Conservation (phyloP, 202 grass and related monocot genomes). For the Setaria italica region DNA sequence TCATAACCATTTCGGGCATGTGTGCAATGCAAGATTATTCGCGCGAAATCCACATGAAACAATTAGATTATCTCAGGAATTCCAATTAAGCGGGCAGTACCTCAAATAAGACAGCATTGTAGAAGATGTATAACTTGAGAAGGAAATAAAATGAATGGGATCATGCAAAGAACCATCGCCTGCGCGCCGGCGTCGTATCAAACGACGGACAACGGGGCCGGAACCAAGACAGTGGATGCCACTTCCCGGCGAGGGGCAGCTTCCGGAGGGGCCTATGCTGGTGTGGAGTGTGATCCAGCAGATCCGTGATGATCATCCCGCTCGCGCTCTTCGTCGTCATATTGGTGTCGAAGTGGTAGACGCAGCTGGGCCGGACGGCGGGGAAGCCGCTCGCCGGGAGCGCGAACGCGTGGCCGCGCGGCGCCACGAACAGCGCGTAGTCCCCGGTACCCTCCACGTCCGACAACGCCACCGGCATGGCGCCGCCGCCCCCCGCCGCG, state of each 20-base stretch:
- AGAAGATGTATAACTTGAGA: too few species aligned
- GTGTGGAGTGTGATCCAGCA: neutral
- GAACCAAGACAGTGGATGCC: slow-evolving; percentile 5
- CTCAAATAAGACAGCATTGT: too few species aligned
- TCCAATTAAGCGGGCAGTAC: too few species aligned
- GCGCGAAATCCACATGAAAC: too few species aligned
- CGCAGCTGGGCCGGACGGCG: neutral
- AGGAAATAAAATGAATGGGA: too few species aligned
- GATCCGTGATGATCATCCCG: neutral
- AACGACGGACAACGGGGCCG: neutral
- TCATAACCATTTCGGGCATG: too few species aligned
- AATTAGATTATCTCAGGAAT: too few species aligned
- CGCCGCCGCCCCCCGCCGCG: neutral
- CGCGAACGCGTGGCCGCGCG: slow-evolving; percentile 22
- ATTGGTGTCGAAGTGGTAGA: neutral
- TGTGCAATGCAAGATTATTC: too few species aligned
- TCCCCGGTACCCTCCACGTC: neutral
- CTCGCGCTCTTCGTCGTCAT: too few species aligned
- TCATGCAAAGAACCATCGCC: neutral
- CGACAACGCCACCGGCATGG: neutral
- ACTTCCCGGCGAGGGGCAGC: neutral
- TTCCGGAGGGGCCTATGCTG: neutral
- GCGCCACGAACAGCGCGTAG: slow-evolving; percentile 28
- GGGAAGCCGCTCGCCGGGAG: slow-evolving; percentile 14
- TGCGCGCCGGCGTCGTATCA: neutral